phyloP scores from a whole-genome alignment of 129 eudicot genomes.

The Tanacetum coccineum region DNA sequence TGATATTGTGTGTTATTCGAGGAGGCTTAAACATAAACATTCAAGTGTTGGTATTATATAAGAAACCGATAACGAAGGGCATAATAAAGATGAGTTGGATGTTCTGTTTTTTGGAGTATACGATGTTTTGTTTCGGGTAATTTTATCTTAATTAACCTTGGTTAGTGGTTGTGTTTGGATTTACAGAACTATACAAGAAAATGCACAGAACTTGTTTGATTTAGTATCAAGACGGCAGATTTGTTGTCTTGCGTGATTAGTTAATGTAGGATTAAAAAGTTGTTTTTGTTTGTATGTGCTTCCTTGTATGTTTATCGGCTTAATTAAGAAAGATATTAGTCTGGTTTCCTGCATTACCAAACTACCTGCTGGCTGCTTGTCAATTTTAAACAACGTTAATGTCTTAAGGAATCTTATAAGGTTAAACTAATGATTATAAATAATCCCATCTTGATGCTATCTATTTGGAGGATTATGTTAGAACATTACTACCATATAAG shows the following conservation, averaged over 20 bases:
- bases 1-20: slow-evolving; percentile 12
- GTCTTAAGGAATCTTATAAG: neutral
- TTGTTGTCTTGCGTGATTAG: slow-evolving; percentile 18
- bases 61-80: slow-evolving; percentile 38
- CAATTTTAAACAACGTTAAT: slow-evolving; percentile 7
- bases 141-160: neutral
- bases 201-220: slow-evolving; percentile 1
- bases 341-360: neutral
- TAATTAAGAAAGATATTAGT: neutral
- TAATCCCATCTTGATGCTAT: slow-evolving; percentile 10
- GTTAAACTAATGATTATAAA: slow-evolving; percentile 4
- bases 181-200: slow-evolving; percentile 10
- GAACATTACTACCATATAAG: neutral
- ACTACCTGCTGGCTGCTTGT: slow-evolving; percentile 19
- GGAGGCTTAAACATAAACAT: slow-evolving; percentile 25
- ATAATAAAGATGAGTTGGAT: slow-evolving; percentile 32
- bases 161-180: slow-evolving; percentile 12
- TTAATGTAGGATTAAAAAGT: neutral
- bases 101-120: slow-evolving; percentile 78
- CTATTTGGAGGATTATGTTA: slow-evolving; percentile 5
- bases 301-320: neutral
- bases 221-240: slow-evolving; percentile 31
- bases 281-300: no score
- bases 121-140: slow-evolving; percentile 37
- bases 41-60: slow-evolving; percentile 21